These are phyloP conservation scores for Geosmithia flava DNA, from an alignment of 2,329 filamentous ascomycete genomes.

Conservation along the genomic window DNA sequence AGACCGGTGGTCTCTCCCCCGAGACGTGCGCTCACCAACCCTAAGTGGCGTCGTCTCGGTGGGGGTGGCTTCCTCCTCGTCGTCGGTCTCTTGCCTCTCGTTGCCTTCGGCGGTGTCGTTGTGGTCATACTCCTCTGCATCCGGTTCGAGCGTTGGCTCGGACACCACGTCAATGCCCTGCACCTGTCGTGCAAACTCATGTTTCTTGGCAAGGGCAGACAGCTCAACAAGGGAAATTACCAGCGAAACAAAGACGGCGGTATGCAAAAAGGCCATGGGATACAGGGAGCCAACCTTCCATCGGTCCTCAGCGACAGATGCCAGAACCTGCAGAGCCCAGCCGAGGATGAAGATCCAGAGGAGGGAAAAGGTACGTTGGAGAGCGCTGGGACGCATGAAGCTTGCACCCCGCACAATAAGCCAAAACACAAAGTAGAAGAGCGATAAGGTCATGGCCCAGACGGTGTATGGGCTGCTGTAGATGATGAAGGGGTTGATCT, in stretches of 20 bases:
- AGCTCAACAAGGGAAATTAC: conserved; percentile 69
- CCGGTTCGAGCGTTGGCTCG: not conserved
- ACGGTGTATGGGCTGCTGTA: conserved; percentile 82
- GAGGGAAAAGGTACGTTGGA: conserved; percentile 69
- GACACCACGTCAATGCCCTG: conserved; percentile 31
- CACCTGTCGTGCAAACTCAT: conserved; percentile 50
- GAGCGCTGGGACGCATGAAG: conserved; percentile 69
- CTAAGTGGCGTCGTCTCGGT: conserved; percentile 45
- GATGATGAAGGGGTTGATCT: conserved; percentile 81
- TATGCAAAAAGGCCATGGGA: conserved; percentile 68
- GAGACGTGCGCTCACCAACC: conserved; percentile 17
- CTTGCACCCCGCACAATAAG: conserved; percentile 68
- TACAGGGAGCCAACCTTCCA: conserved; percentile 66
- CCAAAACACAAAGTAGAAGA: conserved; percentile 76
- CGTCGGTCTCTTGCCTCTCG: conserved; percentile 10
- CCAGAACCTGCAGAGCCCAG: conserved; percentile 60
- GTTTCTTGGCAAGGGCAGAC: conserved; percentile 61
- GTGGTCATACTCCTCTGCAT: not conserved
- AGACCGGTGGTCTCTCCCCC: conserved; percentile 17
- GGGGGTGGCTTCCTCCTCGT: conserved; percentile 40
- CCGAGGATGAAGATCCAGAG: conserved; percentile 73
- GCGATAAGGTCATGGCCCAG: conserved; percentile 75
- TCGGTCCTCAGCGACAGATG: conserved; percentile 66
- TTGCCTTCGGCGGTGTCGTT: conserved; percentile 5
- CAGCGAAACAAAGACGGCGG: conserved; percentile 60